Evolutionary conservation across 805 yeast genomes (phyloP).

Genomic region (Saccharomycopsis sp.): DNA sequence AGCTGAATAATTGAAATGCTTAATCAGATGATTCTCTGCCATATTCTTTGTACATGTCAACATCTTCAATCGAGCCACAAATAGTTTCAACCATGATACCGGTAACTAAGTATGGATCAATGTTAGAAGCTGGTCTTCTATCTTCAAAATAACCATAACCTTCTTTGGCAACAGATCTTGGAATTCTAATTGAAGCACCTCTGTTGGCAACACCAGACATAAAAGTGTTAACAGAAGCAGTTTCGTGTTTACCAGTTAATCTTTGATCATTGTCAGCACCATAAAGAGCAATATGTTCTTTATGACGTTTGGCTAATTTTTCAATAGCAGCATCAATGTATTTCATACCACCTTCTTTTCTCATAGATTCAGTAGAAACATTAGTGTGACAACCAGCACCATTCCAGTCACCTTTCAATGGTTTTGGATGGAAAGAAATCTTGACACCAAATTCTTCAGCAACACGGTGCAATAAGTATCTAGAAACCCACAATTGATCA

Average conservation of each 20-base stretch:
- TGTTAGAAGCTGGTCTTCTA: slow-evolving; percentile 99
- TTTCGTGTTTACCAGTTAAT: slow-evolving; percentile 97
- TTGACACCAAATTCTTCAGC: slow-evolving; percentile 99
- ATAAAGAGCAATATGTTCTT: slow-evolving; percentile 89
- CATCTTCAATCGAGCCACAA: slow-evolving; percentile 88
- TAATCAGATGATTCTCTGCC: slow-evolving; percentile 73
- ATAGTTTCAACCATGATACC: slow-evolving; percentile 98
- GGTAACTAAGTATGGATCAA: slow-evolving; percentile 96
- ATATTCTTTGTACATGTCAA: slow-evolving; percentile 86
- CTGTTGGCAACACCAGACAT: slow-evolving; percentile 99
- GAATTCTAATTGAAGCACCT: slow-evolving; percentile 98
- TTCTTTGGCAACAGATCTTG: slow-evolving; percentile 96
- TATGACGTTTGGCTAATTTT: slow-evolving; percentile 91
- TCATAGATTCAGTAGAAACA: slow-evolving; percentile 88
- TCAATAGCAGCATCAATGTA: slow-evolving; percentile 85
- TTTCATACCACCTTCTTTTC: slow-evolving; percentile 94
- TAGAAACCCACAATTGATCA: slow-evolving; percentile 93
- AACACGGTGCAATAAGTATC: slow-evolving; percentile 86
- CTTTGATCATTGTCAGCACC: slow-evolving; percentile 94
- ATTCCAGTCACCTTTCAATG: slow-evolving; percentile 98
- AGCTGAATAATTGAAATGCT: no score
- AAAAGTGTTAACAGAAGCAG: slow-evolving; percentile 86
- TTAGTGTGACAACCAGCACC: slow-evolving; percentile 99
- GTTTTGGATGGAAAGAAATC: slow-evolving; percentile 99
- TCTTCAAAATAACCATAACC: slow-evolving; percentile 99